A percentile compares a stretch with the other conserved stretches of the same genome.
phyloP scores from a whole-genome alignment of 2,329 filamentous ascomycete species.

The Neofusicoccum kwambonambiense region DNA sequence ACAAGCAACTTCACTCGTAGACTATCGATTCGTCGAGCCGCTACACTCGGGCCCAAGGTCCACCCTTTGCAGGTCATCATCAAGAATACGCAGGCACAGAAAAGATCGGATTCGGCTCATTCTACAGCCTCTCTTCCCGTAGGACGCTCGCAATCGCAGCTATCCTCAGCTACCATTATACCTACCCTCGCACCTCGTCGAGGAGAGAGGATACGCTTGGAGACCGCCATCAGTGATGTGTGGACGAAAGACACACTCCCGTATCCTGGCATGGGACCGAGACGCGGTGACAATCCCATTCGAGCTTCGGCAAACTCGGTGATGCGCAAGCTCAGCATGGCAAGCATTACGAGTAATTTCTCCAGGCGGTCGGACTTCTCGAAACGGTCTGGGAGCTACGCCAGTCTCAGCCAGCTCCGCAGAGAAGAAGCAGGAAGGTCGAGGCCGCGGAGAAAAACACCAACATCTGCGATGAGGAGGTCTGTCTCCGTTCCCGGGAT shows the following conservation, averaged over 20 bases:
- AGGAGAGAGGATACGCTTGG: constrained; percentile 73
- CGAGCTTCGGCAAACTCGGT: constrained; percentile 78
- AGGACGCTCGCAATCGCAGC: constrained; percentile 75
- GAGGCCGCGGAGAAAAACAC: constrained; percentile 27
- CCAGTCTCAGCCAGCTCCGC: constrained; percentile 39
- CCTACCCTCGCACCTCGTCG: constrained; percentile 72
- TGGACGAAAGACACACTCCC: constrained; percentile 81
- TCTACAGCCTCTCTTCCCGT: constrained; percentile 55
- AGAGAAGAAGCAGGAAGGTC: constrained; percentile 36
- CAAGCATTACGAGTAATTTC: constrained; percentile 75
- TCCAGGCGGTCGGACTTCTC: constrained; percentile 57
- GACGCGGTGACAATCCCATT: constrained; percentile 68
- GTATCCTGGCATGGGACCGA: constrained; percentile 75
- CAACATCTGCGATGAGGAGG: constrained; percentile 22
- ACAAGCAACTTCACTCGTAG: constrained; percentile 63
- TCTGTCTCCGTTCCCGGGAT: constrained; percentile 18
- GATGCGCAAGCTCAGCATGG: constrained; percentile 83
- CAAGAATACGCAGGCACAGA: constrained; percentile 75
- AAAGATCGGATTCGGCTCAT: constrained; percentile 51
- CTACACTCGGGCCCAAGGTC: constrained; percentile 68
- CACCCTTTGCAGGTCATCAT: constrained; percentile 75
- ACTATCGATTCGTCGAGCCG: constrained; percentile 76
- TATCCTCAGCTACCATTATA: constrained; percentile 63
- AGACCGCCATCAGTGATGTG: constrained; percentile 70
- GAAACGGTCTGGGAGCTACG: constrained; percentile 64